These are phyloP conservation scores for Tricholoma saponaceum DNA, from an alignment of 768 basidiomycete genomes.

Conservation along the genomic window DNA sequence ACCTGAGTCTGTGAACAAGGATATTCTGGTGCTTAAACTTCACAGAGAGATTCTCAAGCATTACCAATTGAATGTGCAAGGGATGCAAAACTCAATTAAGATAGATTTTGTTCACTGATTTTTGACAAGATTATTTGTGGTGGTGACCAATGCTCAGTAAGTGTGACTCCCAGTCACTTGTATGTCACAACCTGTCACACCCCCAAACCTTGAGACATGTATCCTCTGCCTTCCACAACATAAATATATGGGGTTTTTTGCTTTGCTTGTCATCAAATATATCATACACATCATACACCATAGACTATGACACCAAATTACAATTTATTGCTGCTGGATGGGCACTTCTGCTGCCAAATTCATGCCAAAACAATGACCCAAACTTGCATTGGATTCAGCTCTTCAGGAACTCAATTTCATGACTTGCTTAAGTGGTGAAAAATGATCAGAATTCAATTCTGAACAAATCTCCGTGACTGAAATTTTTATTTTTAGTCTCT, in stretches of 20 bases:
- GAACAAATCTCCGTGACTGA: neutral
- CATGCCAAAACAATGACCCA: neutral
- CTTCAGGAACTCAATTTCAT: neutral
- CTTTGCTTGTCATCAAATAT: neutral
- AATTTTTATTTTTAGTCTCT: neutral
- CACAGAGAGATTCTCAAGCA: too few relatives aligned
- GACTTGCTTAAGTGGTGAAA: neutral
- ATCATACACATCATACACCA: neutral
- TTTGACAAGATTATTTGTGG: too few relatives aligned
- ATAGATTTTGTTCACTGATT: too few relatives aligned
- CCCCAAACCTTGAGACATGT: neutral
- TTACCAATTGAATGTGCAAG: too few relatives aligned
- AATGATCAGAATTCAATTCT: neutral
- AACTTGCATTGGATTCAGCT: neutral
- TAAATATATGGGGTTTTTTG: neutral
- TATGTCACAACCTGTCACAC: neutral
- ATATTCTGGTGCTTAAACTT: too few relatives aligned
- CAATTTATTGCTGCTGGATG: neutral
- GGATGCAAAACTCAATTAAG: too few relatives aligned
- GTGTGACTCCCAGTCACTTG: neutral
- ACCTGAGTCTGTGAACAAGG: too few relatives aligned
- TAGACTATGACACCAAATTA: neutral
- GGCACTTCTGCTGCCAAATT: neutral
- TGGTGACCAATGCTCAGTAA: neutral
- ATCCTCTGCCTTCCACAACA: neutral